Conservation (phyloP, 257 asterid genomes). For the Petunia axillaris region DNA sequence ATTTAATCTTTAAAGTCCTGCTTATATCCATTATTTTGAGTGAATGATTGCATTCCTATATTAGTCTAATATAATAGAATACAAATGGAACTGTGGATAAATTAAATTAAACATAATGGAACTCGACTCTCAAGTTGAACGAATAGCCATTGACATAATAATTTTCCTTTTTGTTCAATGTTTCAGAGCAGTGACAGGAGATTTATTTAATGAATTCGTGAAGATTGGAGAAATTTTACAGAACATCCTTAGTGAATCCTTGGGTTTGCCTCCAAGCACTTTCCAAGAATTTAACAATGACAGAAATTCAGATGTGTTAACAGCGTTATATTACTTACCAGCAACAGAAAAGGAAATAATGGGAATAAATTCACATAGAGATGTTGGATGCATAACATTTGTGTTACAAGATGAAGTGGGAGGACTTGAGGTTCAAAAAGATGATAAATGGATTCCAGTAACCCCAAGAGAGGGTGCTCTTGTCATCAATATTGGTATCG, state of each 20-base stretch:
- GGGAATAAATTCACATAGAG: slow-evolving; percentile 52
- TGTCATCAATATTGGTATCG: slow-evolving; percentile 49
- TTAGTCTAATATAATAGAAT: background rate
- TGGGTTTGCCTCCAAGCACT: slow-evolving; percentile 51
- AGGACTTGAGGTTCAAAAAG: slow-evolving; percentile 53
- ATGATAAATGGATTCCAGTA: slow-evolving; percentile 52
- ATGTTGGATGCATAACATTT: slow-evolving; percentile 51
- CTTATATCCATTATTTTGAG: background rate
- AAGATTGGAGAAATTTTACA: slow-evolving; percentile 44
- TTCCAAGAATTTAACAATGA: slow-evolving; percentile 55
- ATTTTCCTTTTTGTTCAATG: background rate
- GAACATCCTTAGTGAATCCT: slow-evolving; percentile 53
- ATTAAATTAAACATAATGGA: background rate
- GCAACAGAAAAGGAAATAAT: slow-evolving; percentile 45
- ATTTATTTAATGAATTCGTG: slow-evolving; percentile 41
- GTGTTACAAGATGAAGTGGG: slow-evolving; percentile 63
- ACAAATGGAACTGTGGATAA: background rate
- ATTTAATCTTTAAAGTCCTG: background rate
- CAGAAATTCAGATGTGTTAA: slow-evolving; percentile 62
- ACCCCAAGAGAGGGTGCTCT: slow-evolving; percentile 42
- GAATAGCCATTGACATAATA: slow-evolving; percentile 1
- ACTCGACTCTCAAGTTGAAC: background rate
- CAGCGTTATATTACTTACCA: slow-evolving; percentile 49
- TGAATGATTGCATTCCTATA: slow-evolving; percentile 9
- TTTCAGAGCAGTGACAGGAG: slow-evolving; percentile 49